These are phyloP conservation scores for Pterulicium gracile DNA, from an alignment of 1,284 basidiomycete species.

Conservation along the genomic window DNA sequence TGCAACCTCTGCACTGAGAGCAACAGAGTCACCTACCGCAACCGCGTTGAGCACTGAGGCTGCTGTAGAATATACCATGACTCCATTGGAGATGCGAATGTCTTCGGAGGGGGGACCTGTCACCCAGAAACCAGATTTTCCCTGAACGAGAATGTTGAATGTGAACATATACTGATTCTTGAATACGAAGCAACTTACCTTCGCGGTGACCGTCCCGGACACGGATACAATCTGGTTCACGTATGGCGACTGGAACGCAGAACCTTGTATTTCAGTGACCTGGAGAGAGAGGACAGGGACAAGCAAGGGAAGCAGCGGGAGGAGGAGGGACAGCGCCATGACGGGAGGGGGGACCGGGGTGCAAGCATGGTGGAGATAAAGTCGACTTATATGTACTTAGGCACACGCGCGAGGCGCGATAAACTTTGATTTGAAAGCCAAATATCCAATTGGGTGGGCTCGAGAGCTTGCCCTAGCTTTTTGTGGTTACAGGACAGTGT, in stretches of 20 bases:
- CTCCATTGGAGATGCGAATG: constrained; percentile 37
- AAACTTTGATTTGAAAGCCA: no score
- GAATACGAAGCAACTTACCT: no score
- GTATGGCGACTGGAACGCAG: constrained; percentile 37
- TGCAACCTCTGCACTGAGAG: no score
- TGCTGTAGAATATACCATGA: constrained; percentile 38
- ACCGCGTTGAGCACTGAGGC: constrained; percentile 26
- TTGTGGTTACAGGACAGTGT: no score
- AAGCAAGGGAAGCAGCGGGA: no score
- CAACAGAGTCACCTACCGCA: constrained; percentile 38
- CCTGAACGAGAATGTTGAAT: constrained; percentile 27
- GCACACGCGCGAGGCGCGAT: no score
- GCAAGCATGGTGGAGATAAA: no score
- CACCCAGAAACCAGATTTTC: constrained; percentile 43
- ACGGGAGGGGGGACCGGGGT: no score
- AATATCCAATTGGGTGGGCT: no score
- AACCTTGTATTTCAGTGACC: constrained; percentile 43
- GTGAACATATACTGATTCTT: constrained; percentile 5
- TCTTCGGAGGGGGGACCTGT: constrained; percentile 33
- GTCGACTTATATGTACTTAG: no score
- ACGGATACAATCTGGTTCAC: constrained; percentile 35
- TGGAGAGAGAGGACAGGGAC: constrained; percentile 21
- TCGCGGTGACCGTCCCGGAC: constrained; percentile 44
- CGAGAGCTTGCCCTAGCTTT: no score
- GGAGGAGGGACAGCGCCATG: no score